These are phyloP conservation scores for Leptoxyphium fumago DNA, from an alignment of 2,329 filamentous ascomycete species.

Conservation along the genomic window DNA sequence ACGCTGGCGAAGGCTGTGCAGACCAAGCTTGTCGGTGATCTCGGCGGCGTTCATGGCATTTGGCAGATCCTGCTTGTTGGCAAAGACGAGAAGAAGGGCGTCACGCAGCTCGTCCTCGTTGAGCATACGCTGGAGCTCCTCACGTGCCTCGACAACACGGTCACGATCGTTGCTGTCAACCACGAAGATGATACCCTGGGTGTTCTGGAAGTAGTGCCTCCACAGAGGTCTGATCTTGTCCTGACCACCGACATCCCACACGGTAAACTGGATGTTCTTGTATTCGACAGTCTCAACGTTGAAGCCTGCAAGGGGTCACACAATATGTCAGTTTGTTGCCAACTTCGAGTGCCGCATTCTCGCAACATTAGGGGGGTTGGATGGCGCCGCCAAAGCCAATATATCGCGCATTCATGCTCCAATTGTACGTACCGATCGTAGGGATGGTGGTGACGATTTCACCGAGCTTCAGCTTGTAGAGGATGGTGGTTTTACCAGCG, in stretches of 20 bases:
- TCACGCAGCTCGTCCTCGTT: constrained; percentile 98
- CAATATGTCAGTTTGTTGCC: constrained; percentile 1
- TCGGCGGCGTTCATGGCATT: constrained; percentile 99
- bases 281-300: constrained; percentile 98
- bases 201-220: constrained; percentile 94
- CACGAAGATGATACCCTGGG: constrained; percentile 96
- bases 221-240: constrained; percentile 96
- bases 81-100: constrained; percentile 83
- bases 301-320: constrained; percentile 43
- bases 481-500: constrained; percentile 95
- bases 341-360: too few relatives aligned
- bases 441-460: constrained; percentile 97
- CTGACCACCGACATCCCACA: constrained; percentile 97
- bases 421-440: constrained; percentile 52
- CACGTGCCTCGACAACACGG: constrained; percentile 82
- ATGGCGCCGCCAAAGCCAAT: not conserved
- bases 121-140: constrained; percentile 92
- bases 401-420: too few relatives aligned
- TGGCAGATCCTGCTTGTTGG: constrained; percentile 94
- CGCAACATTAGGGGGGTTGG: not conserved
- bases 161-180: constrained; percentile 87
- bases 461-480: constrained; percentile 97
- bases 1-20: constrained; percentile 96
- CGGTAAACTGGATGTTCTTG: constrained; percentile 99
- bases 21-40: constrained; percentile 99